Evolutionary conservation across 768 basidiomycete species (phyloP).

Genomic region (Pisolithus marmoratus): DNA sequence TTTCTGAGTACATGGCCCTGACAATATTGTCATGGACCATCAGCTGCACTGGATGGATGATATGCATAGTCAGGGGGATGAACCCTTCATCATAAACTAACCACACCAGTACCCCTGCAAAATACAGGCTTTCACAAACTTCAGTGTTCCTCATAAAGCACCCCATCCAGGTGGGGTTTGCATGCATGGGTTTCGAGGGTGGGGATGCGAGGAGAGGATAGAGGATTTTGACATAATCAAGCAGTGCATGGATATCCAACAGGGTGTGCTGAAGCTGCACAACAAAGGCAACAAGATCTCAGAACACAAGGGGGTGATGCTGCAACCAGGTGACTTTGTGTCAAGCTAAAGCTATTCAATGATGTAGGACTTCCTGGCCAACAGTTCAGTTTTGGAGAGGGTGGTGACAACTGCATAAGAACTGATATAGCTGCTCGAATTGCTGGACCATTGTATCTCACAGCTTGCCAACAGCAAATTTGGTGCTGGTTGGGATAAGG

Average conservation of each 20-base stretch:
- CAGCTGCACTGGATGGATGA: too few relatives aligned
- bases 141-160: constrained; percentile 1
- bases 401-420: too few relatives aligned
- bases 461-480: too few relatives aligned
- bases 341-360: background rate
- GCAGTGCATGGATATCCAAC: constrained; percentile 4
- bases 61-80: background rate
- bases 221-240: constrained; percentile 5
- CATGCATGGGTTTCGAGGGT: background rate
- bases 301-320: background rate
- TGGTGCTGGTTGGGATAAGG: too few relatives aligned
- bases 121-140: constrained; percentile 1
- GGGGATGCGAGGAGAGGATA: background rate
- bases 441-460: too few relatives aligned
- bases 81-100: background rate
- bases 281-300: constrained; percentile 1
- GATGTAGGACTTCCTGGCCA: too few relatives aligned
- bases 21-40: too few relatives aligned
- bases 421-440: too few relatives aligned
- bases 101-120: constrained; percentile 8
- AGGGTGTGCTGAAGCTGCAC: constrained; percentile 1
- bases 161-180: constrained; percentile 7
- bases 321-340: background rate
- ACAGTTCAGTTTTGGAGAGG: too few relatives aligned
- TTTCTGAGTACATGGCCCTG: too few relatives aligned